These are phyloP conservation scores for Rhododendron molle DNA, from an alignment of 148 eudicot species.

Conservation along the genomic window DNA sequence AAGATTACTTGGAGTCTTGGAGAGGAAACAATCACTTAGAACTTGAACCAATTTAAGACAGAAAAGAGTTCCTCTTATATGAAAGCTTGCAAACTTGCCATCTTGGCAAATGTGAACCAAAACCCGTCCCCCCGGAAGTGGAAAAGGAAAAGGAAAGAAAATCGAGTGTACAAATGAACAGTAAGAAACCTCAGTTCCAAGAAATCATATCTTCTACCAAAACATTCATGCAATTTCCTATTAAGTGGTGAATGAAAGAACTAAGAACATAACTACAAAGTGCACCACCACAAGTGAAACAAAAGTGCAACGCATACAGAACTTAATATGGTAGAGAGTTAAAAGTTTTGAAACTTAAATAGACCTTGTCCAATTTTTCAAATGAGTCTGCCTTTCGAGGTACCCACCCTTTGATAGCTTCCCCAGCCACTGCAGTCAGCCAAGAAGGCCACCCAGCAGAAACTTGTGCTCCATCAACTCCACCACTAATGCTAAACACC, in stretches of 20 bases:
- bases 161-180: neutral
- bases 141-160: neutral
- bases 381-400: slow-evolving; percentile 68
- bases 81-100: neutral
- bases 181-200: neutral
- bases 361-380: slow-evolving; percentile 66
- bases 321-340: neutral
- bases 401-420: slow-evolving; percentile 67
- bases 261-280: neutral
- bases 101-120: neutral
- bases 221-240: neutral
- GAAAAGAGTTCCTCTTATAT: neutral
- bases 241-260: neutral
- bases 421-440: slow-evolving; percentile 72
- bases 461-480: slow-evolving; percentile 45
- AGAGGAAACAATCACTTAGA: neutral
- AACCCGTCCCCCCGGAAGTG: neutral
- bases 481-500: slow-evolving; percentile 34
- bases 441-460: slow-evolving; percentile 74
- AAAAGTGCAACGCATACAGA: neutral
- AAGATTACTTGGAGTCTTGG: neutral
- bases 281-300: neutral
- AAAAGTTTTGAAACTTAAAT: slow-evolving; percentile 5
- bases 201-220: neutral
- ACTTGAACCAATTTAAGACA: neutral